Conservation (phyloP, 371 early-diverging fungal genomes). For the Mucor plumbeus region DNA sequence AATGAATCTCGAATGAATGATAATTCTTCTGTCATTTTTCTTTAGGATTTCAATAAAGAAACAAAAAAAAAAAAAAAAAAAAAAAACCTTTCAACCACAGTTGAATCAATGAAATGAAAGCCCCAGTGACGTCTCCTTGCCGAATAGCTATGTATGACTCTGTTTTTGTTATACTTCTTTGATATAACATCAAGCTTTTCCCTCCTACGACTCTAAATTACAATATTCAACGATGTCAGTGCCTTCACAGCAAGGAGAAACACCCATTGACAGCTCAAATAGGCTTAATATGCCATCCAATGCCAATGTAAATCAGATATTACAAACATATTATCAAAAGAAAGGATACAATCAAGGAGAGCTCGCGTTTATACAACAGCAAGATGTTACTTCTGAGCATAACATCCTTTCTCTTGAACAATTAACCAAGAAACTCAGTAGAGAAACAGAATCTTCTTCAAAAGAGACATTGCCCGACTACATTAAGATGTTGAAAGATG, state of each 20-base stretch:
- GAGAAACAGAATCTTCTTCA: neutral
- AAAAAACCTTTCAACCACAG: neutral
- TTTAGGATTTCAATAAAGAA: neutral
- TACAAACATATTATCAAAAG: constrained; percentile 45
- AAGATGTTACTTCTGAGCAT: constrained; percentile 22
- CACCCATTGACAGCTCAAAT: constrained; percentile 11
- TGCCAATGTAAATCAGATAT: constrained; percentile 41
- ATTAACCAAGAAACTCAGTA: constrained; percentile 29
- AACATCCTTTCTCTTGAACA: constrained; percentile 40
- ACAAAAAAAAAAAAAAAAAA: constrained; percentile 8
- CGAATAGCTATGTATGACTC: neutral
- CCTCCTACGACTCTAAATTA: neutral
- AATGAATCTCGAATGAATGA: neutral
- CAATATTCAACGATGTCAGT: constrained; percentile 16
- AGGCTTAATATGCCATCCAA: constrained; percentile 29
- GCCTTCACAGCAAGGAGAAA: constrained; percentile 24
- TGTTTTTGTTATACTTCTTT: neutral
- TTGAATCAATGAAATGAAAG: neutral
- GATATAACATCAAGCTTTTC: neutral
- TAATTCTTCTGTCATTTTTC: constrained; percentile 3
- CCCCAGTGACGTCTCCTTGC: constrained; percentile 4
- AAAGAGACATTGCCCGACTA: constrained; percentile 59
- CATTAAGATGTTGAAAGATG: constrained; percentile 61
- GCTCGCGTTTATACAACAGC: constrained; percentile 38
- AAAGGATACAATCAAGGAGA: constrained; percentile 45